Evolutionary conservation across 1,284 basidiomycete genomes (phyloP), one percentile per base, ranked within the genome.

Genomic region (Mrakiaceae sp.): DNA sequence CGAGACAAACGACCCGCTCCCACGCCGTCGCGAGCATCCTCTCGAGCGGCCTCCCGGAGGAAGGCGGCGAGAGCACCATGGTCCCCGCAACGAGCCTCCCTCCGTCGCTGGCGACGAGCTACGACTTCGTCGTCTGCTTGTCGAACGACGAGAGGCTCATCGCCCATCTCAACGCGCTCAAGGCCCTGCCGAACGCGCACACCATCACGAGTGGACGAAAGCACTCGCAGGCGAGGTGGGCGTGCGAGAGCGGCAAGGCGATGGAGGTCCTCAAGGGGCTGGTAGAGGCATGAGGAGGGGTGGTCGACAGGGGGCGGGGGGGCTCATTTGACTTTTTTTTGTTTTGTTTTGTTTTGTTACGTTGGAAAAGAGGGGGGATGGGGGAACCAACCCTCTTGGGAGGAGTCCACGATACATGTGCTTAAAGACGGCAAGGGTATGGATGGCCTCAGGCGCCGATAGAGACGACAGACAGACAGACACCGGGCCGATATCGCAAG

Each of bases 1-100:
- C 90, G 2, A 88, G 87, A 76, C 87, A 89, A 70, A 84, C 89
- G 68, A 89, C 87, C 10, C 82, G 90, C 7, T 87, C 85, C 14
- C 84, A 85, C 0, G 89, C 89, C 0, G 87, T 91, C 4, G 86
- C 84, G 54, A 82, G 84, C 11, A 84, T 88, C 66, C 75, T 88
- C 43, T 83, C 85, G 27, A 27, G 27, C 27, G 27, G 27, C 27
- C n/a, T 58, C 55, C 48, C 46, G 39, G 52, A 56, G 12, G 52
- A 56, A 39, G 84, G 85, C 0, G 83, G 83, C 8, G 84, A 59
- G 57, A 56, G 51, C 64, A 63, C 63, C 58, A 60, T 10, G 71
- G 72, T 43, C 76, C 76, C n/a, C 74, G 78, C 40, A 71, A 76
- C 60, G 80, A 78, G 78, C 67, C 62, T 68, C 54, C 2, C 72